Percentiles rank a stretch among this genome's conserved stretches.
Evolutionary conservation across 148 eudicot species (phyloP).

Genomic region (Spergularia bocconei): DNA sequence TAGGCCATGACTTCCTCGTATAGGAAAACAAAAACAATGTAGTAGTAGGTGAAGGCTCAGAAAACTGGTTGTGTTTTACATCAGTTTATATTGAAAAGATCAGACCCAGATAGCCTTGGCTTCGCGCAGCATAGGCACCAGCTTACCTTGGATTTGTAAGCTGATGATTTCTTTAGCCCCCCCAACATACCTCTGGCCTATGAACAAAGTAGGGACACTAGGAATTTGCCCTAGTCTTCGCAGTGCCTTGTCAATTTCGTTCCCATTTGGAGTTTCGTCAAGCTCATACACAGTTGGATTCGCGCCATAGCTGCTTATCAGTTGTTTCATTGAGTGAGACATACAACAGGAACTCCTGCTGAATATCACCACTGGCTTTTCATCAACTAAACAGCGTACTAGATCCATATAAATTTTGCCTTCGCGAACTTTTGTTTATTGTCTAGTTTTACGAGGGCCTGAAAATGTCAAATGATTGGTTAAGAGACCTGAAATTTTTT

Average conservation of each 20-base stretch:
- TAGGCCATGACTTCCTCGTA: background rate
- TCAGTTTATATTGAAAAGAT: background rate
- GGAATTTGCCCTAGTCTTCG: constrained; percentile 29
- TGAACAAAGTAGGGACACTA: constrained; percentile 31
- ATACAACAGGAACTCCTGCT: constrained; percentile 29
- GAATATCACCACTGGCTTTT: constrained; percentile 25
- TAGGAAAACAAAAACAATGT: background rate
- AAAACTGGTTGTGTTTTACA: background rate
- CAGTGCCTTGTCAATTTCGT: constrained; percentile 30
- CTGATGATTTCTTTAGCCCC: constrained; percentile 34
- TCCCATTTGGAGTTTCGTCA: constrained; percentile 25
- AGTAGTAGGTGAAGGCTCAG: background rate
- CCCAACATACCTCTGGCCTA: constrained; percentile 30
- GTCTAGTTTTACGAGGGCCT: background rate
- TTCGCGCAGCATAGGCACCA: constrained; percentile 21
- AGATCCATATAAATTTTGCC: background rate
- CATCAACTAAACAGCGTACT: constrained; percentile 5
- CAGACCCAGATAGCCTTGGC: constrained; percentile 27
- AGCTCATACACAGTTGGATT: constrained; percentile 27
- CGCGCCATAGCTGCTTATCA: constrained; percentile 22
- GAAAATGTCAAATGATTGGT: background rate
- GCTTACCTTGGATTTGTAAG: constrained; percentile 27
- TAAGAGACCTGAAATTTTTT: background rate
- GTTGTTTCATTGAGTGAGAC: constrained; percentile 27
- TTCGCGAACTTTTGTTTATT: background rate